phyloP scores from a whole-genome alignment of 176 grass and related monocot species.

The Oryza rufipogon region DNA sequence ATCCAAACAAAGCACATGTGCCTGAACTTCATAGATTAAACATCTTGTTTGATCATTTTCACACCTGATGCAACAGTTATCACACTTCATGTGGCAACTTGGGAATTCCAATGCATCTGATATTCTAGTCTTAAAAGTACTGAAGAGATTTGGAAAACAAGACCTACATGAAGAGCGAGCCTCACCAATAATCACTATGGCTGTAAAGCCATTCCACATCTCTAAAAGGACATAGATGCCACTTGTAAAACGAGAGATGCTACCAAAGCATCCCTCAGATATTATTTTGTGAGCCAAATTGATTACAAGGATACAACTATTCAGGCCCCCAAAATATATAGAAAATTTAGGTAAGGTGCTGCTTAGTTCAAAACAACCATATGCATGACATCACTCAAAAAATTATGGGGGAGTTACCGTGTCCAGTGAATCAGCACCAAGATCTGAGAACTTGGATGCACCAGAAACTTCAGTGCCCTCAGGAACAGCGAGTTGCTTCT shows the following conservation, averaged over 20 bases:
- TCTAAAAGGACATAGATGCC: neutral
- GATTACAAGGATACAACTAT: neutral
- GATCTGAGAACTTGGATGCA: slow-evolving; percentile 56
- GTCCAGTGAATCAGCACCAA: slow-evolving; percentile 70
- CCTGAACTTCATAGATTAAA: neutral
- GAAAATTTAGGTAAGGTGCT: neutral
- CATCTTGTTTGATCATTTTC: neutral
- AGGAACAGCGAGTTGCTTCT: slow-evolving; percentile 68
- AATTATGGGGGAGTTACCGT: slow-evolving; percentile 44
- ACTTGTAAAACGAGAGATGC: neutral
- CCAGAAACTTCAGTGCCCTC: slow-evolving; percentile 45
- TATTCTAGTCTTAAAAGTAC: neutral
- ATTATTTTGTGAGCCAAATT: neutral
- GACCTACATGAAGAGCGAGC: neutral
- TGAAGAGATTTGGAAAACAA: neutral
- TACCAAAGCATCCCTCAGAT: neutral
- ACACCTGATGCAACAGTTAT: neutral
- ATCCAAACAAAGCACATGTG: neutral
- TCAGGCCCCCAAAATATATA: neutral
- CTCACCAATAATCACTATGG: neutral
- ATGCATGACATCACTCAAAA: neutral
- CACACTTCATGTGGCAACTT: neutral
- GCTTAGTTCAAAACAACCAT: neutral
- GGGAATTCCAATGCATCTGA: neutral
- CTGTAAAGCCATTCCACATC: neutral